phyloP scores from a whole-genome alignment of 139 green algal species.

The Eudorina sp. region DNA sequence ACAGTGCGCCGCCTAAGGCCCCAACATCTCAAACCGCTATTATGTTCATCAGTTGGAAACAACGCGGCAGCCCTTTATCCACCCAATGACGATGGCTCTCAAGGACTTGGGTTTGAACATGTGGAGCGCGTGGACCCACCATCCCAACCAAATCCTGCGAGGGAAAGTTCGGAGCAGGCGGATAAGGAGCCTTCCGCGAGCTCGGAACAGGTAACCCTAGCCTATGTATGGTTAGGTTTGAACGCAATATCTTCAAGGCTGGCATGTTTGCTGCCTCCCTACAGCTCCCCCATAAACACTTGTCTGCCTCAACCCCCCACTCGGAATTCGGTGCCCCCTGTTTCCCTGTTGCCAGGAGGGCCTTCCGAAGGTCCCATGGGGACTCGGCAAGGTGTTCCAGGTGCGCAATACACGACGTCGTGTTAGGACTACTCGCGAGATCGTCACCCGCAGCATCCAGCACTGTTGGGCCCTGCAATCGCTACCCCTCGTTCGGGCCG shows the following conservation, averaged over 20 bases:
- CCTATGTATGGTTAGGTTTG: no score
- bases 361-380: conserved; percentile 51
- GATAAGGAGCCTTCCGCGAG: background rate
- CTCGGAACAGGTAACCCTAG: no score
- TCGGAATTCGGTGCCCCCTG: background rate
- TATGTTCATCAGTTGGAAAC: background rate
- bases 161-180: background rate
- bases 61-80: conserved; percentile 17
- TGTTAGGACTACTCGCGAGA: no score
- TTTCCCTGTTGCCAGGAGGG: no score
- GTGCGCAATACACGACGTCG: no score
- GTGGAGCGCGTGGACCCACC: background rate
- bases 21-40: background rate
- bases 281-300: background rate
- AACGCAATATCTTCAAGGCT: no score
- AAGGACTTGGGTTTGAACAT: background rate
- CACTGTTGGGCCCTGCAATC: no score
- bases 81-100: background rate
- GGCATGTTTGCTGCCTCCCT: no score
- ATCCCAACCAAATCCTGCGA: background rate
- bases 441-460: no score
- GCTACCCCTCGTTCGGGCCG: no score
- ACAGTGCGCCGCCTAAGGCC: background rate
- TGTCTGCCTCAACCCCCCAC: background rate
- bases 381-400: conserved; percentile 53